Evolutionary conservation across 805 yeast species (phyloP), one percentile per base, ranked within the genome.

Genomic region (Metschnikowia baotianmanensis): DNA sequence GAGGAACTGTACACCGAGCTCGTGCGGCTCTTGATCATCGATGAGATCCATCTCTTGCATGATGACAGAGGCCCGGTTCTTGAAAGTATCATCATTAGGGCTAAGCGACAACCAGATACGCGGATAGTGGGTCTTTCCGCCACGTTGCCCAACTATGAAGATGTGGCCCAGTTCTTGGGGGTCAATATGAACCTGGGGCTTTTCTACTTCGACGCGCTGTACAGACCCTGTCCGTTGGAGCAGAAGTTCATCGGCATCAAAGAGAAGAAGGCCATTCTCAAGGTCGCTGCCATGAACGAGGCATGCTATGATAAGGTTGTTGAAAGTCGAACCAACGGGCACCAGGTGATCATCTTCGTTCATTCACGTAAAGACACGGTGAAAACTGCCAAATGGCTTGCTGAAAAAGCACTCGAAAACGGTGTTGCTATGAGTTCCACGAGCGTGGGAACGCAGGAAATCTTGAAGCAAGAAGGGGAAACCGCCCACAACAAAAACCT

Each of bases 41-140:
- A 91, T 68, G 99, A 91, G 61, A 83, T 91, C 43, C 99, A 91
- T 70, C 69, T 91, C 37, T 68, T 91, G 48, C 96, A 91, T 58
- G 98, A 91, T 57, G 88, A 82, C 51, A 80, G 99, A 69, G 99
- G 99, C 3, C 96, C 97, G 0, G 97, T 90, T 0, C 52, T 91
- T 33, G 99, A 91, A 57, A 80, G 84, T 53, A 83, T 91, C 36
- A 91, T 91, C 5, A 79, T 95, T 3, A 73, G 98, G 56, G 62
- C 62, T 9, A 59, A 74, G 0, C 72, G 71, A 6, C 72, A 67
- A 11, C 64, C 70, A 10, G 45, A 40, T 3, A 82, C 82, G 0
- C 71, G 99, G 48, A 59, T 91, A 6, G 81, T 90, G 10, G 98
- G 95, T 0, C 68, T 91, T 11, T 89, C 97, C 1, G 98, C 98